Base-by-base conservation (phyloP, 2,329 filamentous ascomycete genomes). In the Aureobasidium lini region DNA sequence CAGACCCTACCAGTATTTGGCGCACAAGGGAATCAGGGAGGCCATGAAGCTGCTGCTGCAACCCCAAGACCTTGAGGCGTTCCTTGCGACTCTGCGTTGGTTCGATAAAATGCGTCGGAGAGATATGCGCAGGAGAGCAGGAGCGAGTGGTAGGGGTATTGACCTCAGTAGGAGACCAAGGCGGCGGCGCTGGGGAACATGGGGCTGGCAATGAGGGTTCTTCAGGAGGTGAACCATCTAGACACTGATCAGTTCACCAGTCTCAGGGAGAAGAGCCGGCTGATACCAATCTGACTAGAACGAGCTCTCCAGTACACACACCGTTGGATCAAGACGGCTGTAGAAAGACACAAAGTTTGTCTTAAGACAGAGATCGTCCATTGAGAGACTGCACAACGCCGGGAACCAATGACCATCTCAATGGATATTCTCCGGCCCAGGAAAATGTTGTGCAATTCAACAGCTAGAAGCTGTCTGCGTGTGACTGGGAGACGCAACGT, bases 151-250 rank as follows among this genome's bases (percentile, higher is more conserved):
- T 57, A 4, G 53, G 53, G 2, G 53, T 57, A 7, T 57, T 47
- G 42, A 46, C 8, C 15, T 57, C 53, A 7, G 42, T 57, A 23
- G 42, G 42, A 37, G 53, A 57, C 52, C 52, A 57, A 8, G 42
- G 52, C 5, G 52, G 40, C 6, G 40, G 52, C 13, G 29, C 23
- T 2, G 52, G 53, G 29, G 53, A 54, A 16, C 6, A 18, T 9
- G 11, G 6, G 6, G 9, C 34, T 4, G 11, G 7, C 43, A 39
- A 32, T 23, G n/a, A 10, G 7, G 28, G 18, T n/a, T n/a, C 13
- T n/a, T 39, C 34, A 2, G 23, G 9, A 10, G 48, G 48, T 28
- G 48, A 40, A 15, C 36, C 34, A 8, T 39, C 48, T 50, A n/a
- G 2, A 6, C 6, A 15, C 8, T 29, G 47, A 11, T 39, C 7